Base-by-base conservation (phyloP, 2,329 filamentous ascomycete species). In the Chrysosporium keratinophilum region DNA sequence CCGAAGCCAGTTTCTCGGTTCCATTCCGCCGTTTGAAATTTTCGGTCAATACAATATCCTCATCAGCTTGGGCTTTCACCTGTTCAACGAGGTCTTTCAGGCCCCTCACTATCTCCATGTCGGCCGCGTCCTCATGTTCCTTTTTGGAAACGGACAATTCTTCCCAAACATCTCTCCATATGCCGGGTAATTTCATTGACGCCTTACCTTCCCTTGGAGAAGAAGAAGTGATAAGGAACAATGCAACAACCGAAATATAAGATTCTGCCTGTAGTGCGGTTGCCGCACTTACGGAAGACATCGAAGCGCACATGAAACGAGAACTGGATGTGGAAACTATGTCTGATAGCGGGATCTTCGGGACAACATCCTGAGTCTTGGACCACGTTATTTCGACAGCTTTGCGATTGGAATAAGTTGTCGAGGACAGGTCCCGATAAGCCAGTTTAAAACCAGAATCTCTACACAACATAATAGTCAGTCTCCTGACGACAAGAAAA, bases 121-220 rank as follows among this genome's bases (percentile, higher is more conserved):
- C 89, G 33, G 76, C 71, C 20, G 82, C 75, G 64, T 95, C 87
- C 3, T 81, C 71, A 50, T 85, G 76, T 42, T 78, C 79, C 66
- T 88, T 91, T 62, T 83, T 86, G 17, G 77, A 71, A 49, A 83
- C 81, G 0, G 82, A 76, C 55, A 95, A 79, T 64, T 97, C 89
- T 9, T 79, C 77, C 83, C 90, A 96, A 1, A 96, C 73, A 59
- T 95, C 87, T 65, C 87, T 83, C 86, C 88, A 98, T 1, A 80
- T 77, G 0, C 84, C 76, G 3, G 90, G 88, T 14, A 98, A 74
- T 49, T 87, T 80, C 58, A 95, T 67, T 56, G 84, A 85, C 1
- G 88, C 80, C 66, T 94, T 97, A 58, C 94, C 88, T 63, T 97
- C 91, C 61, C 88, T 93, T 0, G 80, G 71, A 14, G 83, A 87